Evolutionary conservation across 495 filamentous ascomycete species (phyloP), one percentile per base, ranked within the genome.

Genomic region (Alectoria sarmentosa): DNA sequence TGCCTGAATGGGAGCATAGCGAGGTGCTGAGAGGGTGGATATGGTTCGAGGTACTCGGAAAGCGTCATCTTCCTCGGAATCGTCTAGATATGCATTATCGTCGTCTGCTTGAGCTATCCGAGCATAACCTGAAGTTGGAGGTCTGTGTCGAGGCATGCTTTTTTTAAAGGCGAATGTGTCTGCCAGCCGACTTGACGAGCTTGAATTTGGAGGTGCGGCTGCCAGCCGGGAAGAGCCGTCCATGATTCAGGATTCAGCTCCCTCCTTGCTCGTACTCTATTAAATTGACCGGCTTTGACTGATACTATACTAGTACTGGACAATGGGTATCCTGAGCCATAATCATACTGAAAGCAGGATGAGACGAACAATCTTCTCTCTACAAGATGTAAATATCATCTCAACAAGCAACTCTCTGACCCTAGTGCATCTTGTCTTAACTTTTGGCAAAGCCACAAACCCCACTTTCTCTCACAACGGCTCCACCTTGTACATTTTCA

Each of bases 101-200:
- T 92, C 88, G 74, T 96, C 92, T 65, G 90, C 92, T 76, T 97
- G 92, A 60, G 90, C 91, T 65, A 97, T 86, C 65, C 89, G 88
- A 68, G 91, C 92, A 76, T 97, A 97, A 67, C 92, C 92, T 46
- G 91, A 96, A 17, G 89, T 92, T 42, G 89, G 82, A 55, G 90
- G 89, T 66, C 88, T 76, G 52, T 76, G 76, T 70, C 81, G 82
- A 56, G 81, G 80, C 81, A 83, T 83, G 60, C 61, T 76, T 69
- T 46, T 49, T 14, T 68, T 36, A 41, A 60, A 60, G 41, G 49
- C 37, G 39, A 65, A 63, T 23, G 38, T 39, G 57, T 55, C 15
- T 36, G 32, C 10, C 7, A 42, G 32, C 28, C 26, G 54, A 64
- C 26, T 65, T 54, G 19, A 13, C 30, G 30, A 34, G 17, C 28